Base-by-base conservation (phyloP, 805 yeast species). In the Saturnispora hagleri region DNA sequence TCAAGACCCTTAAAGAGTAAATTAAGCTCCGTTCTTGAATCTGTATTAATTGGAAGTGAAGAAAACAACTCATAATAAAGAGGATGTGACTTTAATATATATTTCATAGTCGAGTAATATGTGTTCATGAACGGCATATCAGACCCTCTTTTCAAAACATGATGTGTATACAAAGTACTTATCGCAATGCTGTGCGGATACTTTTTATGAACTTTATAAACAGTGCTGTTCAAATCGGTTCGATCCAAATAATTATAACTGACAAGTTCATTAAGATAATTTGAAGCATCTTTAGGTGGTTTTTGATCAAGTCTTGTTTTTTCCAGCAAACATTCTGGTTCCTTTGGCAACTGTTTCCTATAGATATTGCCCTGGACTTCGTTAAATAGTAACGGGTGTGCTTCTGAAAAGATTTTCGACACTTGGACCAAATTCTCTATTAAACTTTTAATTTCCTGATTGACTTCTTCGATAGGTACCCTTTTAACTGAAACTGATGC, bases 171-270 rank as follows among this genome's bases (percentile, higher is more conserved):
- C 28, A 28, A 10, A 3, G 18, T 20, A 6, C 41, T 38, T n/a
- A 47, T 20, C 7, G 15, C 18, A 28, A 33, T 20, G 28, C 35
- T 20, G 7, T 47, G 27, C 3, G 42, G 28, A 34, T 40, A 44
- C 42, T 43, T 52, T 15, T 52, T 28, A 18, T 27, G 36, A 15
- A 52, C 18, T 40, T 43, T 42, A 22, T 38, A 26, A 15, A 47
- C 24, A 2, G 18, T 18, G 9, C 34, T 20, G 5, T 38, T 38
- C 4, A 50, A 13, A 12, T 26, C 45, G 7, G 33, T 44, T 17
- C 46, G 43, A 28, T 46, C 43, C 2, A 51, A 41, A 40, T 55
- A 55, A 10, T 44, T 26, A 41, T 46, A 48, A 47, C 52, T 51
- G 2, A 41, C 42, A 7, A 52, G 24, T 18, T 51, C 49, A n/a